Conservation (phyloP, 2,329 filamentous ascomycete genomes). For the Calonectria crousiana region DNA sequence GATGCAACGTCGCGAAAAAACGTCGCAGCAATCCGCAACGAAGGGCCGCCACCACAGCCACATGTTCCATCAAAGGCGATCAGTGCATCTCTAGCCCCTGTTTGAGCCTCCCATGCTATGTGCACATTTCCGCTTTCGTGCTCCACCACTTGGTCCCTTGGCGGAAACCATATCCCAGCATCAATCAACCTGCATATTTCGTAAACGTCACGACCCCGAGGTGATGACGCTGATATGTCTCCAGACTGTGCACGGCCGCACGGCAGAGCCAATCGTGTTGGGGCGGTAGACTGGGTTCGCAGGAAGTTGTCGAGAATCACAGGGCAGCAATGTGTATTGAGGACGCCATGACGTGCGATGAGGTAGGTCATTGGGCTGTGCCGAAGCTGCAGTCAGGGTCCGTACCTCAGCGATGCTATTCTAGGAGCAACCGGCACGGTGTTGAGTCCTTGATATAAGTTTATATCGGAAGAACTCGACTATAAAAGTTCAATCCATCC, state of each 20-base stretch:
- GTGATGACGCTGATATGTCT: conserved; percentile 40
- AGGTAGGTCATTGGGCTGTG: conserved; percentile 31
- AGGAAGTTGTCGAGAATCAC: conserved; percentile 15
- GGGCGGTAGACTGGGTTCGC: conserved; percentile 23
- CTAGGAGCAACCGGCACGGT: neutral
- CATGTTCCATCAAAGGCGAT: conserved; percentile 30
- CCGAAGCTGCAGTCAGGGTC: neutral
- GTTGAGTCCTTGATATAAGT: neutral
- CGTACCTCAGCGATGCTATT: conserved; percentile 5
- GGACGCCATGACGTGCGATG: conserved; percentile 43
- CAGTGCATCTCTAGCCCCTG: conserved; percentile 28
- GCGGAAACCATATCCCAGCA: conserved; percentile 22
- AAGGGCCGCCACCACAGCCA: conserved; percentile 41
- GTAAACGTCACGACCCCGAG: conserved; percentile 40
- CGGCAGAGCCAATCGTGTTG: conserved; percentile 13
- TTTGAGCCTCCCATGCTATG: conserved; percentile 30
- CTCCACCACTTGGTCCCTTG: conserved; percentile 33
- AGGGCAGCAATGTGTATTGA: conserved; percentile 11
- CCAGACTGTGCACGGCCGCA: conserved; percentile 15
- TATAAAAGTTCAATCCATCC: conserved; percentile 40
- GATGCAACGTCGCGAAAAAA: conserved; percentile 23
- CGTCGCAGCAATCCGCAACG: conserved; percentile 25
- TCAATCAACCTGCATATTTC: conserved; percentile 25
- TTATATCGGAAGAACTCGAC: neutral
- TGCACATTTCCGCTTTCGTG: neutral